These are phyloP conservation scores for Fusarium tricinctum DNA, from an alignment of 2,329 filamentous ascomycete species.

Conservation along the genomic window DNA sequence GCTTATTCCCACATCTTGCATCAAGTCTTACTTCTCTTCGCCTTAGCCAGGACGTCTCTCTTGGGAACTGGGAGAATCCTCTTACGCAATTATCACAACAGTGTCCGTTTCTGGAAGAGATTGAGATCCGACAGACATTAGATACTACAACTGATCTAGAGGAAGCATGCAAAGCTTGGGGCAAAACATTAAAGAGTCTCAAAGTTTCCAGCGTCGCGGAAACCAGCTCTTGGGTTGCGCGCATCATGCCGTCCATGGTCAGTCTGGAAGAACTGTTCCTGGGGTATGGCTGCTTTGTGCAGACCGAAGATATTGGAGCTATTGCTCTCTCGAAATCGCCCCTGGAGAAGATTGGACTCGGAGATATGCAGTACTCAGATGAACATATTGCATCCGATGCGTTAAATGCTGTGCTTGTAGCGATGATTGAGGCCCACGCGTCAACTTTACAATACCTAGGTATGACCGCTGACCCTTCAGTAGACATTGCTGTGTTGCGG, in stretches of 20 bases:
- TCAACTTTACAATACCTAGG: neutral
- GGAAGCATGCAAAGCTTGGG: constrained; percentile 1
- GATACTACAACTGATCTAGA: neutral
- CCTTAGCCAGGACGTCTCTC: neutral
- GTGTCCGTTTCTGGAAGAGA: neutral
- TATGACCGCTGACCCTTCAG: neutral
- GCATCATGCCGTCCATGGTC: neutral
- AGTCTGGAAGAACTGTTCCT: neutral
- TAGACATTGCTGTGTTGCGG: neutral
- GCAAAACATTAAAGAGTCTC: neutral
- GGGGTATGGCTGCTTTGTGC: neutral
- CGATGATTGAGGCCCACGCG: constrained; percentile 13
- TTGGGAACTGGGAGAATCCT: neutral
- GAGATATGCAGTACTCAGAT: fast-evolving
- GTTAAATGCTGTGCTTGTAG: neutral
- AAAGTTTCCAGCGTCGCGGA: neutral
- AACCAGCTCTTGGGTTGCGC: neutral
- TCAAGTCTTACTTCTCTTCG: neutral
- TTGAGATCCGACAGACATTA: neutral
- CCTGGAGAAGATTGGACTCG: neutral
- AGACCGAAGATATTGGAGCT: neutral
- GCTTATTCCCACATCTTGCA: neutral
- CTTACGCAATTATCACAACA: neutral
- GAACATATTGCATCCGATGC: neutral
- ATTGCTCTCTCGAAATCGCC: neutral